These are phyloP conservation scores for Eleusine coracana DNA, from an alignment of 176 grass and related monocot genomes.

Conservation along the genomic window DNA sequence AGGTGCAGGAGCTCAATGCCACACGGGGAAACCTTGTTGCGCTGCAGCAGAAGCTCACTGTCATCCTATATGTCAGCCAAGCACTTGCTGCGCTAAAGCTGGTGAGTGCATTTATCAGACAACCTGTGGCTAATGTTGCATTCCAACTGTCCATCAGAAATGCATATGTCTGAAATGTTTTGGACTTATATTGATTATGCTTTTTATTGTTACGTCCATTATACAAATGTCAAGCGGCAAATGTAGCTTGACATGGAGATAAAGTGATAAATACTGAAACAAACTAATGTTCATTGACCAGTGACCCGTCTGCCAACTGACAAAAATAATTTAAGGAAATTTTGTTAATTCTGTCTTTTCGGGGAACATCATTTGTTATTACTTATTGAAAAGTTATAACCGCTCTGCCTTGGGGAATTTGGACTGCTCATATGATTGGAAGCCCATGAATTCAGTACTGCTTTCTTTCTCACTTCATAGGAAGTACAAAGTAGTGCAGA, in stretches of 20 bases:
- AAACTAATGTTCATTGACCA: conserved; percentile 10
- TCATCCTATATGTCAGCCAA: conserved; percentile 92
- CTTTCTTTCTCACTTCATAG: neutral
- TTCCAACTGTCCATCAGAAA: conserved; percentile 31
- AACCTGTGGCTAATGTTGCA: neutral
- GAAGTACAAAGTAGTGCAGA: neutral
- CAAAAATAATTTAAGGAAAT: neutral
- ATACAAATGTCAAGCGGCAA: conserved; percentile 2
- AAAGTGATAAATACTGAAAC: neutral
- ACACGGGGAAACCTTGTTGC: conserved; percentile 71
- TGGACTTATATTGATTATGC: neutral
- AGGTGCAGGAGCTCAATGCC: conserved; percentile 92
- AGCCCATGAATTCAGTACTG: neutral
- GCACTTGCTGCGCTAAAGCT: conserved; percentile 79
- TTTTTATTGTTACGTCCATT: neutral
- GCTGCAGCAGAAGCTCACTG: conserved; percentile 86
- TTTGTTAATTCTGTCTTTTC: neutral
- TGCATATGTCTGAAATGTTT: conserved; percentile 7
- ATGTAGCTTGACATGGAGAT: conserved; percentile 10
- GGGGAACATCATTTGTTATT: neutral
- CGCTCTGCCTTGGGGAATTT: neutral
- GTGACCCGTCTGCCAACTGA: neutral
- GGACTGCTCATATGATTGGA: neutral
- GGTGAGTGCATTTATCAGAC: conserved; percentile 47
- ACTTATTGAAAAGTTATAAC: conserved; percentile 4